Percentiles rank a stretch among this genome's conserved stretches.
Evolutionary conservation across 495 filamentous ascomycete genomes (phyloP).

Genomic region (Tuber indicum): DNA sequence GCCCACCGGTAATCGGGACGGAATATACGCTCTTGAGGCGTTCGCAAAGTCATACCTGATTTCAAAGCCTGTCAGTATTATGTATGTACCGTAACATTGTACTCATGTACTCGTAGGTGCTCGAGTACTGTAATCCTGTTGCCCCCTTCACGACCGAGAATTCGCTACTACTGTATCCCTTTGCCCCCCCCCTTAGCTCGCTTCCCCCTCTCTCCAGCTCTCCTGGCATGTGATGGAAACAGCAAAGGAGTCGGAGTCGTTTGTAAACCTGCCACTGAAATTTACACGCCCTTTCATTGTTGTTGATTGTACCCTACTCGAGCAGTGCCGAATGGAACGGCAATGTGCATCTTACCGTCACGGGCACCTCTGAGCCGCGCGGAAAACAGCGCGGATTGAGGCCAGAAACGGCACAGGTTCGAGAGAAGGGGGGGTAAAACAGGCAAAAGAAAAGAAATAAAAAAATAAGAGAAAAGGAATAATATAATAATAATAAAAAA

Average conservation of each 20-base stretch:
- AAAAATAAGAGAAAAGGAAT: not conserved
- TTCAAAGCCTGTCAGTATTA: not conserved
- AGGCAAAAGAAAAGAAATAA: conserved; percentile 23
- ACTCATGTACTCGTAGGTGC: no score
- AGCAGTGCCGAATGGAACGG: conserved; percentile 15
- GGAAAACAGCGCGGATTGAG: conserved; percentile 27
- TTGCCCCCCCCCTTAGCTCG: not conserved
- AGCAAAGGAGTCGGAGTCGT: not conserved
- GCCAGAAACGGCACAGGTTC: conserved; percentile 30
- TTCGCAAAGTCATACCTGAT: not conserved
- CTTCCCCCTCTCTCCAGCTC: not conserved
- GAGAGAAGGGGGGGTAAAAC: conserved; percentile 2
- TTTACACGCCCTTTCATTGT: conserved; percentile 1
- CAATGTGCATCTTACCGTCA: conserved; percentile 32
- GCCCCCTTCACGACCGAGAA: not conserved
- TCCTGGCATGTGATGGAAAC: not conserved
- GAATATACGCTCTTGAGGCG: not conserved
- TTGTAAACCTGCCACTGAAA: conserved; percentile 5
- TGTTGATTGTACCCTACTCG: not conserved
- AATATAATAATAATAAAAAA: conserved; percentile 19
- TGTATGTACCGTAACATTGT: no score
- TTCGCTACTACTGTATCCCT: not conserved
- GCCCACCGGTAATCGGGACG: not conserved
- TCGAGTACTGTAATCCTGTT: not conserved
- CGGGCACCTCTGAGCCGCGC: conserved; percentile 30